Conservation (phyloP, 805 yeast species). For the Kluyveromyces wickerhamii region DNA sequence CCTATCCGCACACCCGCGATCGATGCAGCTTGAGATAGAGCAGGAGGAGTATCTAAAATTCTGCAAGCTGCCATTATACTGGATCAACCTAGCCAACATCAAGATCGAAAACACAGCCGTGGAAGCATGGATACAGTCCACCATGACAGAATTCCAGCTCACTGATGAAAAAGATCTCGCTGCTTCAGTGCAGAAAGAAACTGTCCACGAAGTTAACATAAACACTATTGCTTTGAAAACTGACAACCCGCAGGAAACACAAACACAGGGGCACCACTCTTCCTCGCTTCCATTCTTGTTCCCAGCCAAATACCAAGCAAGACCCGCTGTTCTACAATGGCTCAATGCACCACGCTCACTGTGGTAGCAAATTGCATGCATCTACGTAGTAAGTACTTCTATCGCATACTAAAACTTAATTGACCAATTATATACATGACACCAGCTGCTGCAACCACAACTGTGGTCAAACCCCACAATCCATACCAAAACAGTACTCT, state of each 20-base stretch:
- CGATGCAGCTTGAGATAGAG: conserved; percentile 16
- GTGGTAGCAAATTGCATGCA: no score
- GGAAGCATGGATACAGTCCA: conserved; percentile 5
- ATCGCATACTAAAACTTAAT: no score
- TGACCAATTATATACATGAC: no score
- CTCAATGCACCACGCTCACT: conserved; percentile 2
- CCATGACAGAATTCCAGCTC: conserved; percentile 12
- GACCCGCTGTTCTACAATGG: conserved; percentile 4
- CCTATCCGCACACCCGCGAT: conserved; percentile 3
- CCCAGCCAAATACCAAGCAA: conserved; percentile 5
- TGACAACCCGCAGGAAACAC: no score
- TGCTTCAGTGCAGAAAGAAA: no score
- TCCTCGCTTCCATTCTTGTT: background rate
- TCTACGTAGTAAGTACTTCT: no score
- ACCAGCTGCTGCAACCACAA: no score
- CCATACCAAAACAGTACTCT: no score
- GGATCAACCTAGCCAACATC: conserved; percentile 21
- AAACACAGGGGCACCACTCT: no score
- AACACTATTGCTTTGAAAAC: no score
- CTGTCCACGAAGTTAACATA: no score
- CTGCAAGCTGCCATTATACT: conserved; percentile 20
- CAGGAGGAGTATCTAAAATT: conserved; percentile 19
- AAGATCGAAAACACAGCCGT: conserved; percentile 1
- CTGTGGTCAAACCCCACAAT: no score
- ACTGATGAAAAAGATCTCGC: background rate